Conservation (phyloP, 1,139 yeast genomes). For the Hyphopichia buzzinii region DNA sequence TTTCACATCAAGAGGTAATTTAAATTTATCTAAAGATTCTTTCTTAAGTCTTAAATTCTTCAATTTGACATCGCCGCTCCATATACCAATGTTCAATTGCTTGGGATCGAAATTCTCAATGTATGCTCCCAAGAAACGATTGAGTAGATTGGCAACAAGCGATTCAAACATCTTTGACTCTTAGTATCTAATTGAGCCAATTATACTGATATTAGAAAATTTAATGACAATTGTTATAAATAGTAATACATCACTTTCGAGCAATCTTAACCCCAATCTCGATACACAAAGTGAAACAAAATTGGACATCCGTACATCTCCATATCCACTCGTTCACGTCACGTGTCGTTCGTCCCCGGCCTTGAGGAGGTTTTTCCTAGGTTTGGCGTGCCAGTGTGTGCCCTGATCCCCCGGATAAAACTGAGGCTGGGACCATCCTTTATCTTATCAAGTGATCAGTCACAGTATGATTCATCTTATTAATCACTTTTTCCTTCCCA, state of each 20-base stretch:
- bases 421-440: background rate
- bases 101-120: constrained; percentile 95
- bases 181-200: too few species aligned
- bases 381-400: too few species aligned
- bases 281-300: too few species aligned
- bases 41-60: constrained; percentile 72
- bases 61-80: constrained; percentile 96
- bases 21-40: constrained; percentile 81
- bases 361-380: too few species aligned
- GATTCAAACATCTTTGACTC: constrained; percentile 68
- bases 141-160: constrained; percentile 52
- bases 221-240: too few species aligned
- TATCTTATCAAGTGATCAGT: background rate
- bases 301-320: too few species aligned
- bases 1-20: constrained; percentile 83
- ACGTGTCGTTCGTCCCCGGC: too few species aligned
- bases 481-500: background rate
- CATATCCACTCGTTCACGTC: too few species aligned
- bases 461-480: background rate
- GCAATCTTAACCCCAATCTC: too few species aligned
- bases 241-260: too few species aligned
- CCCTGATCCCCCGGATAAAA: too few species aligned
- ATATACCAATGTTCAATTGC: constrained; percentile 90
- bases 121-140: constrained; percentile 62
- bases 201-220: too few species aligned